Evolutionary conservation across 176 grass and related monocot species (phyloP).

Genomic region (Poa pratensis): DNA sequence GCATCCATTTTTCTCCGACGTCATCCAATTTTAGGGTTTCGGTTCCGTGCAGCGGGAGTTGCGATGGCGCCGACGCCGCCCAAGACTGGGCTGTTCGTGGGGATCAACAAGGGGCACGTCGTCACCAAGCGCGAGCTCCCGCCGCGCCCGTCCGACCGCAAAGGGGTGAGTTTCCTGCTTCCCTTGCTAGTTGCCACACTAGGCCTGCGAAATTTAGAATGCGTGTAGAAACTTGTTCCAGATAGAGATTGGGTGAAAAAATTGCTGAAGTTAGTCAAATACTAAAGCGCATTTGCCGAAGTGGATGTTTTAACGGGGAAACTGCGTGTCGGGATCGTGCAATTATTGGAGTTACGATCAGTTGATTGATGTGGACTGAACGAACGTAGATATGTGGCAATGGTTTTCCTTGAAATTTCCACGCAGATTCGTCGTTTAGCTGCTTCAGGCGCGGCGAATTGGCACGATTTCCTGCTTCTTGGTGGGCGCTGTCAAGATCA

Average conservation of each 20-base stretch:
- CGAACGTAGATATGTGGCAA: not conserved
- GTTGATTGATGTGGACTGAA: conserved; percentile 9
- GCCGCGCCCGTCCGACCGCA: not conserved
- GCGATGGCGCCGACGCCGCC: not conserved
- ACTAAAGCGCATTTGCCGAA: not conserved
- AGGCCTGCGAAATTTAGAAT: not conserved
- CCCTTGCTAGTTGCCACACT: not conserved
- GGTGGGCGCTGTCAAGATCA: conserved; percentile 7
- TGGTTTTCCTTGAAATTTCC: conserved; percentile 18
- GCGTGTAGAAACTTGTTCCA: not conserved
- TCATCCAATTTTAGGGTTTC: not conserved
- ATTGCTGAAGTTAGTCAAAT: not conserved
- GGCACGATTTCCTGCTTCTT: not conserved
- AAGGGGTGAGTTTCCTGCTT: not conserved
- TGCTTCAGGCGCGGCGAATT: not conserved
- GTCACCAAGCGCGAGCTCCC: conserved; percentile 24
- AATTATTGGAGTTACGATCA: conserved; percentile 13
- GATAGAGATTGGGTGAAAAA: not conserved
- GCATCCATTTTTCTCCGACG: not conserved
- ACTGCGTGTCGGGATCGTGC: not conserved
- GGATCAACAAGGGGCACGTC: conserved; percentile 8
- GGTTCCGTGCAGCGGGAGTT: not conserved
- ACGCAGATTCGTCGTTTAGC: not conserved
- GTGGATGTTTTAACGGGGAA: not conserved
- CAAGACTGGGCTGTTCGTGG: conserved; percentile 7